Evolutionary conservation across 306 rosid species (phyloP), one percentile per base, ranked within the genome.

Genomic region (Sophora flavescens): DNA sequence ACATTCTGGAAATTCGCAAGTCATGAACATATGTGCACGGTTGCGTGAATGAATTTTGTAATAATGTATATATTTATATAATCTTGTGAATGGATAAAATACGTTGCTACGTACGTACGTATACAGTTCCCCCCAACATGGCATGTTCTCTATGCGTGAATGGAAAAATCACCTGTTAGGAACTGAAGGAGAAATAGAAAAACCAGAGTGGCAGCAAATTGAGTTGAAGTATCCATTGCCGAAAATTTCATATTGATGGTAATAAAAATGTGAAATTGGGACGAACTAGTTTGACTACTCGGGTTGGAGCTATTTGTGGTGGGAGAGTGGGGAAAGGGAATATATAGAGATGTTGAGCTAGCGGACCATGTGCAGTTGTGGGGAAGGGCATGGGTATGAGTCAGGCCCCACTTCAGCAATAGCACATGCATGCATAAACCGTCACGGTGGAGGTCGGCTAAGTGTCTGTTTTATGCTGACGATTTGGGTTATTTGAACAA

Each of bases 131-230:
- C 32, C 32, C 32, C 32, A 22, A 1, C 22, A 33, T 35, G 39
- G 39, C 39, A 35, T 35, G 39, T 4, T 35, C 1, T 4, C 6
- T 35, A 35, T 6, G 13, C 48, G 14, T 22, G 13, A 33, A 6
- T 17, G 1, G 10, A 12, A 53, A 33, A 65, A 17, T 63, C 28
- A 90, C 96, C 92, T 74, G 78, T 58, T 33, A 78, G 58, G 63
- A 82, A 52, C 4, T 33, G 81, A 22, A 71, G 65, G 48, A 87
- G 47, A 48, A 76, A 57, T 1, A 87, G 42, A 58, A 58, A 7
- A 59, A 82, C 1, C 0, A 78, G 8, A 44, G 78, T 33, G n/a
- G 6, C 0, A 13, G 79, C 13, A 54, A 71, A 2, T 56, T 53
- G 74, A 70, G 68, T 5, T 53, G 81, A 80, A 70, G 86, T 54